phyloP scores from a whole-genome alignment of 164 flowering plant genomes.

The Kingdonia uniflora region DNA sequence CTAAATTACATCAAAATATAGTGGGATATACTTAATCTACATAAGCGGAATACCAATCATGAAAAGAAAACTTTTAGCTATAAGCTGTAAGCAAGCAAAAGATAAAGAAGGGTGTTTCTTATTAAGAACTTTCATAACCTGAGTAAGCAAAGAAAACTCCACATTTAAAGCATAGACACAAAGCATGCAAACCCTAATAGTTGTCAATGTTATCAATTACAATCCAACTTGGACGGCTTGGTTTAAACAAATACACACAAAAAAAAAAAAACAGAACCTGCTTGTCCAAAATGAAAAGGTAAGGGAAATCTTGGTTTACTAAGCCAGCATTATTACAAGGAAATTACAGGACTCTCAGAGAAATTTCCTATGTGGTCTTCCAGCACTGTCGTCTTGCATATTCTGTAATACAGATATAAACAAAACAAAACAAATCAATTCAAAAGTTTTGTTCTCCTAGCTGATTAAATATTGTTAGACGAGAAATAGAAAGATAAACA shows the following conservation, averaged over 20 bases:
- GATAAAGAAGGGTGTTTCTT: too few relatives aligned
- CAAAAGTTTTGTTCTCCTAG: background rate
- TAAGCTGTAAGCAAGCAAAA: too few relatives aligned
- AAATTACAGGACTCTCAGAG: constrained; percentile 16
- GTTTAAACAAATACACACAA: background rate
- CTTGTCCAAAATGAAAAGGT: background rate
- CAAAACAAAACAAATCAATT: background rate
- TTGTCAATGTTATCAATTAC: too few relatives aligned
- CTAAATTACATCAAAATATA: too few relatives aligned
- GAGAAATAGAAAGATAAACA: background rate
- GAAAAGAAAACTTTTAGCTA: too few relatives aligned
- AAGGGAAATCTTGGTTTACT: background rate
- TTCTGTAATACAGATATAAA: constrained; percentile 35
- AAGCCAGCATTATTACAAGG: constrained; percentile 27
- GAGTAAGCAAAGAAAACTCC: background rate
- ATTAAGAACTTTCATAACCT: too few relatives aligned
- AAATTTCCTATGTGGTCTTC: constrained; percentile 70
- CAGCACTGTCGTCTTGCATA: constrained; percentile 89
- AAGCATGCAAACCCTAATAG: too few relatives aligned
- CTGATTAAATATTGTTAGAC: too few relatives aligned
- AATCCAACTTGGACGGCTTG: too few relatives aligned
- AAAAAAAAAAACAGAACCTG: background rate
- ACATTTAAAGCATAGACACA: too few relatives aligned
- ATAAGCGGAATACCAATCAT: too few relatives aligned
- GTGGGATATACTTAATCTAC: too few relatives aligned